Evolutionary conservation across 805 yeast genomes (phyloP).

Genomic region (Ogataea minuta): DNA sequence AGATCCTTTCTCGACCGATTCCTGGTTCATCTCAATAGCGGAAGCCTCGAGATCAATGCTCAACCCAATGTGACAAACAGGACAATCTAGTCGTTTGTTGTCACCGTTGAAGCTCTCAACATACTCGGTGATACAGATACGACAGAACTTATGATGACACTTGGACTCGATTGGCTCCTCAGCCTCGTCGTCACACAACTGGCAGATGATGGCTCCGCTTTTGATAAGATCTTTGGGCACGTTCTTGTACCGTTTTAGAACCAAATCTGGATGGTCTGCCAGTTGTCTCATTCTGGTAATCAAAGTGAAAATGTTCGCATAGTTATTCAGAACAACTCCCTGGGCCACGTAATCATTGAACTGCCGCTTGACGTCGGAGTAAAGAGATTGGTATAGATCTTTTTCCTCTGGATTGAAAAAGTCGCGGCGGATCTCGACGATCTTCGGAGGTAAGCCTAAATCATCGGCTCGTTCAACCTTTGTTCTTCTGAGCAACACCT

Average conservation of each 20-base stretch:
- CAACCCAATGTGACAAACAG: slow-evolving; percentile 92
- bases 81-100: slow-evolving; percentile 68
- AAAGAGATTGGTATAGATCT: slow-evolving; percentile 84
- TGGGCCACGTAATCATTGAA: slow-evolving; percentile 92
- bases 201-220: slow-evolving; percentile 71
- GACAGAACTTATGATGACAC: slow-evolving; percentile 91
- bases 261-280: slow-evolving; percentile 98
- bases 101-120: slow-evolving; percentile 74
- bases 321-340: slow-evolving; percentile 94
- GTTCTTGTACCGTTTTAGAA: slow-evolving; percentile 63
- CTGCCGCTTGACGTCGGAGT: slow-evolving; percentile 80
- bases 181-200: slow-evolving; percentile 95
- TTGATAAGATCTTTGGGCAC: slow-evolving; percentile 32
- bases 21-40: slow-evolving; percentile 66
- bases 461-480: slow-evolving; percentile 97
- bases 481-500: slow-evolving; percentile 90
- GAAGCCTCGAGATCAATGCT: slow-evolving; percentile 90
- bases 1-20: slow-evolving; percentile 57
- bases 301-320: slow-evolving; percentile 93
- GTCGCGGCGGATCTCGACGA: slow-evolving; percentile 85
- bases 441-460: slow-evolving; percentile 93
- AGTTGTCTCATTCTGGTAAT: slow-evolving; percentile 97
- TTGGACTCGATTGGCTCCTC: slow-evolving; percentile 95
- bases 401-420: slow-evolving; percentile 92
- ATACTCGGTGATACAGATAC: slow-evolving; percentile 89